A percentile compares a stretch with the other conserved stretches of the same genome.
These are phyloP conservation scores for Xylariaceae sp. DNA, from an alignment of 2,329 filamentous ascomycete genomes.

Conservation along the genomic window DNA sequence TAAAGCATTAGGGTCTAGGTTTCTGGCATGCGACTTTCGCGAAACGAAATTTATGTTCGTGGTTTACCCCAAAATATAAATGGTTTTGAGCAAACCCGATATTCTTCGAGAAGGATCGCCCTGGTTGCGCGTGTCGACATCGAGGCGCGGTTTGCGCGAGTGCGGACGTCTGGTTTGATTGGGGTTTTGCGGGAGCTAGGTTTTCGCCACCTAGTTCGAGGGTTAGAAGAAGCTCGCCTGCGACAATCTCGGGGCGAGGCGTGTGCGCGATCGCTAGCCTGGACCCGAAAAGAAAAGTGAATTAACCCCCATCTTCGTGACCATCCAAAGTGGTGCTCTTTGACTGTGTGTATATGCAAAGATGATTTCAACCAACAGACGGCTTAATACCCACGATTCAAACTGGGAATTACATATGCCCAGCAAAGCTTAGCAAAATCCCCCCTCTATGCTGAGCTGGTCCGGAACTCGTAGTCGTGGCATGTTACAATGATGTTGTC, in stretches of 20 bases:
- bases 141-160: background rate
- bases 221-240: background rate
- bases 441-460: no score
- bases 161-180: constrained; percentile 3
- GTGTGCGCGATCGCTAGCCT: constrained; percentile 7
- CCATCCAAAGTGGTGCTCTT: background rate
- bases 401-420: no score
- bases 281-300: constrained; percentile 7
- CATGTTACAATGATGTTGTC: no score
- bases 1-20: constrained; percentile 34
- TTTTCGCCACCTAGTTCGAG: constrained; percentile 1
- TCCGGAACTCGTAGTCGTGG: no score
- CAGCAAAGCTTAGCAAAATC: no score
- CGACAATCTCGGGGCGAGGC: constrained; percentile 5
- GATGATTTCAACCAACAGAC: background rate
- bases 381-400: no score
- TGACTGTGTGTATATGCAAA: background rate
- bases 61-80: constrained; percentile 30
- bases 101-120: constrained; percentile 10
- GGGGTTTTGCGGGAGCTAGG: constrained; percentile 4
- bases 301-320: constrained; percentile 6
- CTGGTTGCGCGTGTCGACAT: constrained; percentile 5
- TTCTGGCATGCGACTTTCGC: constrained; percentile 34
- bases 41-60: constrained; percentile 29
- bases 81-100: constrained; percentile 22